Conservation (phyloP, 345 rosid genomes). For the Ceriops zippeliana region DNA sequence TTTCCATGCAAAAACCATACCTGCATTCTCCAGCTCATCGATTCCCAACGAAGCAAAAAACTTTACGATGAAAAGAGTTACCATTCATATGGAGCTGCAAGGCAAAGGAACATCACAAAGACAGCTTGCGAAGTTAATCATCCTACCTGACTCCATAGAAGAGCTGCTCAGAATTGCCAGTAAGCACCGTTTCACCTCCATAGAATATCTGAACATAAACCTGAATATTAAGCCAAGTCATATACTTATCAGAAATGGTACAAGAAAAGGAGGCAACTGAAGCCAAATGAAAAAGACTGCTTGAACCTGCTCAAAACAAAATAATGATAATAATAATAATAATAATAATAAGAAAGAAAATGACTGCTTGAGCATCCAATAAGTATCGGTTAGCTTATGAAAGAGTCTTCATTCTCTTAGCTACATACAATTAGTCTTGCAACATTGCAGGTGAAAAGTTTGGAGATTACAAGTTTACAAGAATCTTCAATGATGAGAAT, state of each 20-base stretch:
- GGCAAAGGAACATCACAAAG: constrained; percentile 28
- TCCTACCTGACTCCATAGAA: constrained; percentile 74
- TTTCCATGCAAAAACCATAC: constrained; percentile 20
- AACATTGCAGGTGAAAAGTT: constrained; percentile 77
- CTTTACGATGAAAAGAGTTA: constrained; percentile 59
- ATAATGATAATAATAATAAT: too few species aligned
- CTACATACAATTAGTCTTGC: constrained; percentile 27
- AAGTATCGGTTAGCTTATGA: constrained; percentile 2
- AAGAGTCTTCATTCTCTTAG: constrained; percentile 16
- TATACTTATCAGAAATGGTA: not conserved
- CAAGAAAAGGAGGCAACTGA: not conserved
- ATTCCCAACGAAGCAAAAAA: constrained; percentile 25
- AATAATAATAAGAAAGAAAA: too few species aligned
- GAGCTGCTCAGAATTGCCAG: constrained; percentile 79
- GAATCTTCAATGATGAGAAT: constrained; percentile 54
- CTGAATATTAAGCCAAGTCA: constrained; percentile 20
- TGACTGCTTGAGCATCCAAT: constrained; percentile 11
- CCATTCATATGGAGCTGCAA: constrained; percentile 57
- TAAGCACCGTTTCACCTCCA: constrained; percentile 41
- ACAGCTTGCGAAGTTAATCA: constrained; percentile 51
- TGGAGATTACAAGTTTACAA: constrained; percentile 52
- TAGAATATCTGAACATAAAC: constrained; percentile 24
- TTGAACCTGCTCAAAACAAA: too few species aligned
- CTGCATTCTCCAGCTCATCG: constrained; percentile 32
- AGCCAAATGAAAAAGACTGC: not conserved